phyloP scores from a whole-genome alignment of 2,329 filamentous ascomycete genomes.

The Tothia fuscella region DNA sequence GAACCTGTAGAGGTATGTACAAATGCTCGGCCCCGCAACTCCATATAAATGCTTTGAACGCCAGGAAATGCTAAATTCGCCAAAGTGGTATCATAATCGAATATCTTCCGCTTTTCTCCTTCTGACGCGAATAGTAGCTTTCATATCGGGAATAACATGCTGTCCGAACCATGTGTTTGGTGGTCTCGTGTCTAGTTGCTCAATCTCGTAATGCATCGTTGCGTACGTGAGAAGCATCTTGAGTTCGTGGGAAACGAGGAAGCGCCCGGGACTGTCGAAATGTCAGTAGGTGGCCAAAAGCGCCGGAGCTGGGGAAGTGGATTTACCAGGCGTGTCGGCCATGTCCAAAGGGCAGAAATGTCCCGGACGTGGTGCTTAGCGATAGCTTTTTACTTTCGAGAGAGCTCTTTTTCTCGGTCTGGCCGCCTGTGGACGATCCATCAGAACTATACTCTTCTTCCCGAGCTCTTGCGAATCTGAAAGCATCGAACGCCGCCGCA shows the following conservation, averaged over 20 bases:
- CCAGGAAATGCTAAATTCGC: too few relatives aligned
- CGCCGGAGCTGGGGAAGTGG: too few relatives aligned
- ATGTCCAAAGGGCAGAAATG: conserved; percentile 10
- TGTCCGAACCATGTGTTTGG: conserved; percentile 10
- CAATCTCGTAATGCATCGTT: conserved; percentile 13
- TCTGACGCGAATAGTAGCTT: conserved; percentile 7
- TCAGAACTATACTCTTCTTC: neutral
- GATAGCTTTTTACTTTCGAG: conserved; percentile 6
- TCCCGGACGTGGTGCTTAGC: conserved; percentile 2
- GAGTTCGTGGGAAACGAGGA: conserved; percentile 34
- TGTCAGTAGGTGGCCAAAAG: too few relatives aligned
- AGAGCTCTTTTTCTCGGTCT: neutral
- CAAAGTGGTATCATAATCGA: too few relatives aligned
- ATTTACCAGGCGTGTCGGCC: conserved; percentile 11
- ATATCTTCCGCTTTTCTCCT: conserved; percentile 2
- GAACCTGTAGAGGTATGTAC: too few relatives aligned
- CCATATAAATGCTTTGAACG: too few relatives aligned
- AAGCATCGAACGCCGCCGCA: conserved; percentile 7
- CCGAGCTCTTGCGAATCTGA: conserved; percentile 8
- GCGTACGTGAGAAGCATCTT: conserved; percentile 14
- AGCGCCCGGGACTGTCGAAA: conserved; percentile 33
- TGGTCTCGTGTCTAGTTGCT: conserved; percentile 11
- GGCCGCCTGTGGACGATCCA: neutral
- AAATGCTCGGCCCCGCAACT: too few relatives aligned
- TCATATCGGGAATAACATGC: conserved; percentile 9